Evolutionary conservation across 75 land plant species (phyloP).

Genomic region (Cupressus sempervirens): DNA sequence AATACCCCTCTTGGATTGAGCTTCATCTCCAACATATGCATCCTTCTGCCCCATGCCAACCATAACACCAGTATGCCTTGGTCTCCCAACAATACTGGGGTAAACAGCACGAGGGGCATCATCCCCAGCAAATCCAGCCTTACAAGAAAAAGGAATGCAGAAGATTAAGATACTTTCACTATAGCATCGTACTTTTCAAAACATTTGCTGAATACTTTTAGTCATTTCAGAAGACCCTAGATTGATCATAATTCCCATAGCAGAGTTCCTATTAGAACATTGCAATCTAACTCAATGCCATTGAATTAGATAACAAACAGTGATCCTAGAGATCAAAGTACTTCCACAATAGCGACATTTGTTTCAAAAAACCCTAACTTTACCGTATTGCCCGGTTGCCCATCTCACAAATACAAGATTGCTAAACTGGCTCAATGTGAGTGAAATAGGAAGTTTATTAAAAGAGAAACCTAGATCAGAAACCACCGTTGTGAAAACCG

Average conservation of each 20-base stretch:
- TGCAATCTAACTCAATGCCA: not conserved
- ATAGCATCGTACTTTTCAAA: not conserved
- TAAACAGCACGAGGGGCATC: constrained; percentile 67
- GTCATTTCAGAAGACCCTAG: no score
- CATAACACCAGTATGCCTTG: constrained; percentile 38
- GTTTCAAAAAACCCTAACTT: not conserved
- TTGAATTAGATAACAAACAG: not conserved
- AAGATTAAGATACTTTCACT: not conserved
- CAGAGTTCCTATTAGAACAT: not conserved
- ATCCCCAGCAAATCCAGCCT: constrained; percentile 72
- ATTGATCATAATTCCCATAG: not conserved
- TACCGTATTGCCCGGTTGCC: not conserved
- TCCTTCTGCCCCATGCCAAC: constrained; percentile 50
- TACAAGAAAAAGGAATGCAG: not conserved
- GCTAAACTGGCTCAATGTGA: not conserved
- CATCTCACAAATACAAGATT: not conserved
- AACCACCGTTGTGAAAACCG: not conserved
- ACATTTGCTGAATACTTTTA: not conserved
- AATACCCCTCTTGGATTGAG: constrained; percentile 42
- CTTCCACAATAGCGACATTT: not conserved
- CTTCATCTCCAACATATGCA: constrained; percentile 65
- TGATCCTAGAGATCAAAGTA: not conserved
- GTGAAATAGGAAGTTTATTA: not conserved
- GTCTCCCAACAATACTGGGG: constrained; percentile 63
- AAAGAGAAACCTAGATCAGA: constrained; percentile 5